Evolutionary conservation across 2,329 filamentous ascomycete genomes (phyloP).

Genomic region (Coniochaeta hoffmannii): DNA sequence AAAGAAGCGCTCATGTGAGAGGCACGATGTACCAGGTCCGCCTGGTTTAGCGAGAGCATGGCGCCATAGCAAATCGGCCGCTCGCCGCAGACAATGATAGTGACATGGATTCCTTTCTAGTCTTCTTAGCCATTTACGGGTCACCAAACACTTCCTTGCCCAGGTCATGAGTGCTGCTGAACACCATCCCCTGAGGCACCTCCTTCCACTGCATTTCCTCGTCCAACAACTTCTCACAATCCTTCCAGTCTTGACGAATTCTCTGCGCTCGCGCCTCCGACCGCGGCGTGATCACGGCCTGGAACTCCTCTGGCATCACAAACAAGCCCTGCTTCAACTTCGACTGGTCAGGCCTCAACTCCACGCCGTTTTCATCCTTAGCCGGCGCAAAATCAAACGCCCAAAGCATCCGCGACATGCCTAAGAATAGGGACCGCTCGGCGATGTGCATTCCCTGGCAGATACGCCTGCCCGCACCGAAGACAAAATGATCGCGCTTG

Average conservation of each 20-base stretch:
- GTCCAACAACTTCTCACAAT: slow-evolving; percentile 5
- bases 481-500: slow-evolving; percentile 43
- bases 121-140: no score
- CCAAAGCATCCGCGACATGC: slow-evolving; percentile 38
- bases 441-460: slow-evolving; percentile 51
- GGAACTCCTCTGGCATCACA: slow-evolving; percentile 28
- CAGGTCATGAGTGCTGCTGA: no score
- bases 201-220: slow-evolving; percentile 9
- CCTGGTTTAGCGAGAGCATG: no score
- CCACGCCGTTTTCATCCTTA: slow-evolving; percentile 18
- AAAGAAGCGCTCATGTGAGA: no score
- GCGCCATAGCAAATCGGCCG: no score
- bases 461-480: slow-evolving; percentile 46
- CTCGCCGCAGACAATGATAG: no score
- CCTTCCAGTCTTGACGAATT: slow-evolving; percentile 8
- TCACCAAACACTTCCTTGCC: no score
- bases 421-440: slow-evolving; percentile 36
- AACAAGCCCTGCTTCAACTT: slow-evolving; percentile 29
- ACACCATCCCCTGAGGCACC: neutral
- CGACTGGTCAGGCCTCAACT: slow-evolving; percentile 26
- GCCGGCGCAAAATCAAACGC: slow-evolving; percentile 23
- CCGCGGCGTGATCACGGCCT: slow-evolving; percentile 23
- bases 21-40: no score
- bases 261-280: slow-evolving; percentile 19
- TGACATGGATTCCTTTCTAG: no score